phyloP scores from a whole-genome alignment of 2,329 filamentous ascomycete genomes.

The Basipetospora chlamydospora region DNA sequence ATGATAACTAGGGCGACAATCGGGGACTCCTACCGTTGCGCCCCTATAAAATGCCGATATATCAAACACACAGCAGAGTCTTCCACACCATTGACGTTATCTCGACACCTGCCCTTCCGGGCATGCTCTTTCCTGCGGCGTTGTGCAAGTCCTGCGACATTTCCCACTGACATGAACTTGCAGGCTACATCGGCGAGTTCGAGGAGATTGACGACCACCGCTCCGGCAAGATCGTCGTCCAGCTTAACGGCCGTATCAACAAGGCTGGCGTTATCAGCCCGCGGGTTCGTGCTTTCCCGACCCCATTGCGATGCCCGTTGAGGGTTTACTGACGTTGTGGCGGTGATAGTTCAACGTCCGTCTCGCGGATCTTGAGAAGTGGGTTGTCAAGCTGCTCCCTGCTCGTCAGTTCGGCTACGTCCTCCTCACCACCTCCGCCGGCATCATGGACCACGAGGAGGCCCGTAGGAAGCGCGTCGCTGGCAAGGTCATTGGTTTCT shows the following conservation, averaged over 20 bases:
- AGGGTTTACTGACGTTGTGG: too few relatives aligned
- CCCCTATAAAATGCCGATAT: constrained; percentile 99
- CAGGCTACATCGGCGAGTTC: constrained; percentile 98
- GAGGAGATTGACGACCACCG: constrained; percentile 99
- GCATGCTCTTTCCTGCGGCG: constrained; percentile 60
- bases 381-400: constrained; percentile 97
- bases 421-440: constrained; percentile 95
- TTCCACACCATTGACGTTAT: constrained; percentile 87
- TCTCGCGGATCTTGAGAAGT: constrained; percentile 96
- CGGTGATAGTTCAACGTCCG: constrained; percentile 99
- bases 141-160: constrained; percentile 78
- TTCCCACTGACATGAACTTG: constrained; percentile 33
- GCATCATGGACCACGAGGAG: constrained; percentile 99
- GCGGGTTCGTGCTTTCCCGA: too few relatives aligned
- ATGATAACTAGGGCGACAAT: constrained; percentile 99
- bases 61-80: constrained; percentile 83
- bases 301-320: too few relatives aligned
- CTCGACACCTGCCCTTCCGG: constrained; percentile 29
- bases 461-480: constrained; percentile 97
- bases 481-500: constrained; percentile 99
- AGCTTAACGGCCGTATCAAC: constrained; percentile 97
- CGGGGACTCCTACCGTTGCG: constrained; percentile 67
- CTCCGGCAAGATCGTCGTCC: constrained; percentile 98
- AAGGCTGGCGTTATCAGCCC: constrained; percentile 90
- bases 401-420: constrained; percentile 99